Conservation (phyloP, 345 rosid species). For the Kernera saxatilis region DNA sequence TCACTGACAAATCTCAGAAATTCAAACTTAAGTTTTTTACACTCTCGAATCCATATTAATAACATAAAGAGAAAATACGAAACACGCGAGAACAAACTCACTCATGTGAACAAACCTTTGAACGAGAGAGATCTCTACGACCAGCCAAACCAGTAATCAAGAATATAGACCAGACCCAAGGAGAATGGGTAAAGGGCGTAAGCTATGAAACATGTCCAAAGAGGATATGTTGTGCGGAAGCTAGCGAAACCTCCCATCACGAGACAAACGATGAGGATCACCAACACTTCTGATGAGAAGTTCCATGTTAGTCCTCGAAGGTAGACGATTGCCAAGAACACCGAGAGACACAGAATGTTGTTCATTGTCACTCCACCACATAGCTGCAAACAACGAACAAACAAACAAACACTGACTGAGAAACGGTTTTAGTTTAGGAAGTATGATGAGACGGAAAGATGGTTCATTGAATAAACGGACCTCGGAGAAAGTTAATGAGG, state of each 20-base stretch:
- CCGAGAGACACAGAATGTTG: slow-evolving; percentile 83
- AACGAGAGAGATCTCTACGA: slow-evolving; percentile 50
- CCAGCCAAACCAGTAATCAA: slow-evolving; percentile 83
- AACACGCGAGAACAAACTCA: not conserved
- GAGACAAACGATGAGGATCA: slow-evolving; percentile 72
- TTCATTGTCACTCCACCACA: slow-evolving; percentile 94
- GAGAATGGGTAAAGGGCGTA: slow-evolving; percentile 79
- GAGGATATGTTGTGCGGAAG: slow-evolving; percentile 84
- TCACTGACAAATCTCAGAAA: slow-evolving; percentile 6
- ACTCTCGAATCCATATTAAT: slow-evolving; percentile 1
- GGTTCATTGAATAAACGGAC: slow-evolving; percentile 27
- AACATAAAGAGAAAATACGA: not conserved
- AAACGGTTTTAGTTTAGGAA: not conserved
- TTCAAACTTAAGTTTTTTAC: not conserved
- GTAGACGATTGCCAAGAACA: slow-evolving; percentile 85
- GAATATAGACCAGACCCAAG: slow-evolving; percentile 77
- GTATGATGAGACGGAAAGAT: not conserved
- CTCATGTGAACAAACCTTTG: slow-evolving; percentile 4
- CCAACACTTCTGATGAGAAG: slow-evolving; percentile 91
- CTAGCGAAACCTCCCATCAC: slow-evolving; percentile 83
- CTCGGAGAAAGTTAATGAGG: slow-evolving; percentile 94
- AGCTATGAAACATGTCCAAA: slow-evolving; percentile 76
- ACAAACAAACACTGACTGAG: not conserved
- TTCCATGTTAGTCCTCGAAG: slow-evolving; percentile 81
- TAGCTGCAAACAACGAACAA: slow-evolving; percentile 45